Base-by-base conservation (phyloP, 768 basidiomycete species). In the Clitopilus passeckerianus region DNA sequence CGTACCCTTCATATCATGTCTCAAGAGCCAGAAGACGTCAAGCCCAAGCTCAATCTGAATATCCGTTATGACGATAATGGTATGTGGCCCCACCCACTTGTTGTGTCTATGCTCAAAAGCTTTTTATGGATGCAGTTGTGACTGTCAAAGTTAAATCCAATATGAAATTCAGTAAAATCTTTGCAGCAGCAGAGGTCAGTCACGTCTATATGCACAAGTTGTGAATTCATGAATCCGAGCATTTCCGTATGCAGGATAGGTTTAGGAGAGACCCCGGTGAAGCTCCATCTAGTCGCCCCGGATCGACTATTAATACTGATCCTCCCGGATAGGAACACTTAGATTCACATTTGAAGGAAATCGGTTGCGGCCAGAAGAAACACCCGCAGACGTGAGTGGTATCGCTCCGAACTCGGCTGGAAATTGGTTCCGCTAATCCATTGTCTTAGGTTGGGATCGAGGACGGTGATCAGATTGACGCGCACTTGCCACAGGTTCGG, bases 31-130 rank as follows among this genome's bases (percentile, higher is more conserved):
- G 83, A 74, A 63, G 87, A 90, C 58, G 81, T 84, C 23, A 90
- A 89, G 69, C 87, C 88, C 15, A 90, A 90, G 64, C 74, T 90
- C 53, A 86, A 84, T 68, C 70, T 90, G n/a, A 72, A 74, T 56
- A 75, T 90, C 64, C 68, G 70, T 34, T 83, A 78, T 60, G 85
- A 87, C 58, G 83, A 81, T 15, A 72, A 73, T 57, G 75, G 87
- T 89, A 43, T n/a, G 67, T 64, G 24, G 34, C 24, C 50, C n/a
- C 24, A 22, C 18, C 52, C 53, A 34, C 8, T 12, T 15, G 54
- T 55, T 23, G 15, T 33, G 10, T 6, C 27, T 41, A 6, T 41
- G 20, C 46, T 41, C 2, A 12, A 22, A 24, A 10, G 23, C 18
- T 52, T 56, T 52, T 57, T 34, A n/a, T n/a, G 20, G 18, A 44